Evolutionary conservation across 306 rosid species (phyloP).

Genomic region (Fragaria nilgerrensis): DNA sequence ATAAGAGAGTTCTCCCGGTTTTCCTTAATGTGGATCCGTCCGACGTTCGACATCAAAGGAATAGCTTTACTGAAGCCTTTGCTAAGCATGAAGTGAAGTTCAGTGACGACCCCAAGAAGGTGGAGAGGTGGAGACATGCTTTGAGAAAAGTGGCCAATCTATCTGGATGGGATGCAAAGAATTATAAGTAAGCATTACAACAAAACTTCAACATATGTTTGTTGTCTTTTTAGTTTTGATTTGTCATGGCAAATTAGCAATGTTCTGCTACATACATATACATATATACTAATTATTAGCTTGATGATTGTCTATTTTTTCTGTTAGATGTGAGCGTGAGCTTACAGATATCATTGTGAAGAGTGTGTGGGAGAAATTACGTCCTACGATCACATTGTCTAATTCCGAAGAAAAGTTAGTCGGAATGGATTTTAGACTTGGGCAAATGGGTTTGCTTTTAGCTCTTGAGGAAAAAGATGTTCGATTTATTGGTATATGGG

Average conservation of each 20-base stretch:
- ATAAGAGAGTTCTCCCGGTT: not conserved
- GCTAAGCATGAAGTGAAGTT: not conserved
- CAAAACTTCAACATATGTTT: too few species aligned
- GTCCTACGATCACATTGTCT: not conserved
- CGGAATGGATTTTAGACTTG: not conserved
- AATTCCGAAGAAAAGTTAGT: not conserved
- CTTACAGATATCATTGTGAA: not conserved
- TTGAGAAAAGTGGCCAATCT: not conserved
- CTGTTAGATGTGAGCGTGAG: not conserved
- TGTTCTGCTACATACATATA: too few species aligned
- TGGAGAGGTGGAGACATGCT: not conserved
- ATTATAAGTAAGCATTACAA: not conserved
- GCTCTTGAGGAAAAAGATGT: not conserved
- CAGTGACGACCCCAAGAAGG: not conserved
- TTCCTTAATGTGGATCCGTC: not conserved
- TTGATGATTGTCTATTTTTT: not conserved
- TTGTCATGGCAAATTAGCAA: too few species aligned
- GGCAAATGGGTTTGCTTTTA: not conserved
- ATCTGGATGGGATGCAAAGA: accelerated
- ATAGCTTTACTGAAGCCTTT: not conserved
- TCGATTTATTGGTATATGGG: not conserved
- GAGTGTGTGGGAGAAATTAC: not conserved
- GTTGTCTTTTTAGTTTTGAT: too few species aligned
- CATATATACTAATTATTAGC: too few species aligned
- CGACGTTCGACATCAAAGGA: not conserved